Percentiles rank a stretch among this genome's conserved stretches.
phyloP scores from a whole-genome alignment of 2,329 filamentous ascomycete genomes.

The Aspergillus calidoustus region DNA sequence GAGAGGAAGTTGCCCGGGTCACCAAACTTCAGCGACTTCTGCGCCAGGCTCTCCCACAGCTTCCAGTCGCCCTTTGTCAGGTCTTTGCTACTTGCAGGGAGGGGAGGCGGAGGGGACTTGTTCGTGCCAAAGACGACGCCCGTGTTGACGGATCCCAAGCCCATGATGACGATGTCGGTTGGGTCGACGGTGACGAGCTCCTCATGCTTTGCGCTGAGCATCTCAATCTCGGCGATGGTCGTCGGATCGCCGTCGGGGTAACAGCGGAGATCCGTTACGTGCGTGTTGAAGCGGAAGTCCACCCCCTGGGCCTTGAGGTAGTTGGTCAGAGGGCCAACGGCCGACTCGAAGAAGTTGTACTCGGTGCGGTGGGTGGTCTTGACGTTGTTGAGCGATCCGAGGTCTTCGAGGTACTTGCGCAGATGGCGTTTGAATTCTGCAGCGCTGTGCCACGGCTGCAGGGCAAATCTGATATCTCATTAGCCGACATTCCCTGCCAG shows the following conservation, averaged over 20 bases:
- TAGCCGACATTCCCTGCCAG: background rate
- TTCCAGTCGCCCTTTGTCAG: slow-evolving; percentile 40
- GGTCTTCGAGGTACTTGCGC: slow-evolving; percentile 28
- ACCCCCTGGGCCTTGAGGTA: slow-evolving; percentile 32
- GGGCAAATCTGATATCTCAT: slow-evolving; percentile 20
- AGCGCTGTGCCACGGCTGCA: slow-evolving; percentile 30
- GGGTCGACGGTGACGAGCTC: slow-evolving; percentile 32
- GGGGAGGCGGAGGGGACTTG: slow-evolving; percentile 25
- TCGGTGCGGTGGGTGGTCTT: slow-evolving; percentile 28
- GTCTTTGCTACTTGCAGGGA: slow-evolving; percentile 18
- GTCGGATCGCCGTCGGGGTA: slow-evolving; percentile 29
- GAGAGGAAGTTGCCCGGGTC: slow-evolving; percentile 40
- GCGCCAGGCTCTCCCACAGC: slow-evolving; percentile 43
- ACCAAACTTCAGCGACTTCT: slow-evolving; percentile 39
- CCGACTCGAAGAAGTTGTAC: slow-evolving; percentile 33
- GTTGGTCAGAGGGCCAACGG: slow-evolving; percentile 29
- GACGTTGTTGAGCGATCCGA: slow-evolving; percentile 28
- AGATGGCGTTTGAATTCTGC: slow-evolving; percentile 30
- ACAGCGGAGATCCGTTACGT: slow-evolving; percentile 28
- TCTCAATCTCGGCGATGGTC: slow-evolving; percentile 36
- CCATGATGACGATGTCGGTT: slow-evolving; percentile 45
- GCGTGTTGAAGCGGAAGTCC: slow-evolving; percentile 32
- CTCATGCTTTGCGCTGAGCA: slow-evolving; percentile 26
- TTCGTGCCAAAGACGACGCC: slow-evolving; percentile 40
- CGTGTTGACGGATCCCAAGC: slow-evolving; percentile 45